Evolutionary conservation across 1,139 yeast genomes (phyloP).

Genomic region (Diutina sp.): DNA sequence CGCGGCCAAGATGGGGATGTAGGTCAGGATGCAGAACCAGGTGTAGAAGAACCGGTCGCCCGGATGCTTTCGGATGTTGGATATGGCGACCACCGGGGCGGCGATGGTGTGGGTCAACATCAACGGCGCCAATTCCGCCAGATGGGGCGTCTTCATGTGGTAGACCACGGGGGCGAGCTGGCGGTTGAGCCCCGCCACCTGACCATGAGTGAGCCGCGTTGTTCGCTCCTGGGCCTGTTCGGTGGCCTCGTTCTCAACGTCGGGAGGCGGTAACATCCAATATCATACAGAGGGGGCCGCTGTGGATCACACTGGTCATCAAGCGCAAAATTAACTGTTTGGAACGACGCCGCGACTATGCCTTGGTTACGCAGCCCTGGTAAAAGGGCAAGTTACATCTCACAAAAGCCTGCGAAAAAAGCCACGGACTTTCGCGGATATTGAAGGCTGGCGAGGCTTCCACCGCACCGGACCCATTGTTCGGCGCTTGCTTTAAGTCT

Average conservation of each 20-base stretch:
- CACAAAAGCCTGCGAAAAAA: neutral
- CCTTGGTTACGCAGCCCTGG: neutral
- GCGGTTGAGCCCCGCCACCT: neutral
- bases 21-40: conserved; percentile 54
- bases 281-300: neutral
- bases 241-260: neutral
- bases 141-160: neutral
- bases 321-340: too few species aligned
- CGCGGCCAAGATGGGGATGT: conserved; percentile 63
- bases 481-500: neutral
- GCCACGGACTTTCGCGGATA: neutral
- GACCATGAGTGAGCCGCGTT: neutral
- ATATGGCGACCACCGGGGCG: conserved; percentile 20
- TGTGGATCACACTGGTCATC: neutral
- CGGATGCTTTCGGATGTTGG: conserved; percentile 24
- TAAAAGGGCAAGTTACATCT: neutral
- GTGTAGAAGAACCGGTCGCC: conserved; percentile 34
- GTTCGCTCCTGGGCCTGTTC: neutral
- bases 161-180: neutral
- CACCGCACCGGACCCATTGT: neutral
- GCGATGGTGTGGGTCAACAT: conserved; percentile 5
- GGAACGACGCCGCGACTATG: neutral
- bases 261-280: neutral
- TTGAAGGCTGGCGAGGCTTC: neutral
- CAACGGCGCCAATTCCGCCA: neutral